Conservation (phyloP, 1,284 basidiomycete species). For the Phaffia rhodozyma region DNA sequence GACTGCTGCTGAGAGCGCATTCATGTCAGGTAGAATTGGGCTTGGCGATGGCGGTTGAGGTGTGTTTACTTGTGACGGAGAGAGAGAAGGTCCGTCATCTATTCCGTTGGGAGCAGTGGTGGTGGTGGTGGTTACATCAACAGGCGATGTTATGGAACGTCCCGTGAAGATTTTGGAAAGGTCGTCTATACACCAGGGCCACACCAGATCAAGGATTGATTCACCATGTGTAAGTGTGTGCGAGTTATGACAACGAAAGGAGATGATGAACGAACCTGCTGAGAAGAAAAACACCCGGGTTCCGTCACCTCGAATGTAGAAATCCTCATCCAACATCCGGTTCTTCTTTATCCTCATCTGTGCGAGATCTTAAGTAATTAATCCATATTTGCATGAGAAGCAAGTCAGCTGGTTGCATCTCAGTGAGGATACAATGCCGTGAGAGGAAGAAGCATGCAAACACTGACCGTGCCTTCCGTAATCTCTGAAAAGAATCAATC, state of each 20-base stretch:
- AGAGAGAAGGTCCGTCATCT: constrained; percentile 32
- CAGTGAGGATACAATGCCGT: no score
- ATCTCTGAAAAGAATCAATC: constrained; percentile 74
- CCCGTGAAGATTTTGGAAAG: constrained; percentile 66
- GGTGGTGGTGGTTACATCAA: constrained; percentile 30
- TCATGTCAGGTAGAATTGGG: neutral
- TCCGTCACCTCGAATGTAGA: constrained; percentile 90
- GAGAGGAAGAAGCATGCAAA: no score
- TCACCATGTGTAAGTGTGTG: neutral
- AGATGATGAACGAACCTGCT: constrained; percentile 43
- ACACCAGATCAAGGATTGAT: neutral
- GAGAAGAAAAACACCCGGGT: constrained; percentile 95
- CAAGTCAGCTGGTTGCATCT: no score
- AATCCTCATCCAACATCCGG: constrained; percentile 79
- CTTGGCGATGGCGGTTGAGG: neutral
- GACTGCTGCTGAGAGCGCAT: constrained; percentile 32
- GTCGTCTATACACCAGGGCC: constrained; percentile 48
- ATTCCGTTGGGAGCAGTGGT: constrained; percentile 30
- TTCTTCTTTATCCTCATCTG: constrained; percentile 86
- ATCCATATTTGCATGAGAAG: no score
- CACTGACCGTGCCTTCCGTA: constrained; percentile 62
- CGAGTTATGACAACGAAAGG: neutral
- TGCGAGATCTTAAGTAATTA: constrained; percentile 52
- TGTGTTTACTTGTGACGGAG: constrained; percentile 12
- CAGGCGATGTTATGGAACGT: constrained; percentile 26